Evolutionary conservation across 2,329 filamentous ascomycete genomes (phyloP).

Genomic region (Fusarium goolgardi): DNA sequence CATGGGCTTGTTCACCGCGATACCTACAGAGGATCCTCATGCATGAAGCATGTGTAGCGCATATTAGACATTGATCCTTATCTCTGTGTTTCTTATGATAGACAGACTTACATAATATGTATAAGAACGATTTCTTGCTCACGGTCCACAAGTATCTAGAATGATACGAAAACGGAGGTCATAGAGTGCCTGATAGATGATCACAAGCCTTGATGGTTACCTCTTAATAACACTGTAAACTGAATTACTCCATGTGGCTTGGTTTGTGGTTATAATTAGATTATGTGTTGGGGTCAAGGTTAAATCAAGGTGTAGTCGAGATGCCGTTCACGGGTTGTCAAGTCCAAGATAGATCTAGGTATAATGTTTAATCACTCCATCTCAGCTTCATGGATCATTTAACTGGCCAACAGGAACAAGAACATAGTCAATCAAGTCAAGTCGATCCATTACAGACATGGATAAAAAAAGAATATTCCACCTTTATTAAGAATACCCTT

Average conservation of each 20-base stretch:
- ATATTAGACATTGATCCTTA: neutral
- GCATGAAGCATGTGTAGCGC: constrained; percentile 18
- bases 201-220: neutral
- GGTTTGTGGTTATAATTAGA: neutral
- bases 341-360: neutral
- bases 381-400: neutral
- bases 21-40: constrained; percentile 1
- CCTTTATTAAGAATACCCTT: constrained; percentile 49
- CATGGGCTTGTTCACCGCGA: constrained; percentile 5
- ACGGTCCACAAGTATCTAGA: neutral
- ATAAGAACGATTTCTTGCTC: neutral
- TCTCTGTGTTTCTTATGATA: constrained; percentile 7
- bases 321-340: neutral
- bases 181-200: neutral
- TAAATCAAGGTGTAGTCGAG: neutral
- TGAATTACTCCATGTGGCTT: neutral
- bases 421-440: neutral
- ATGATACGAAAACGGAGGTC: neutral
- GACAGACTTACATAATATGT: constrained; percentile 8
- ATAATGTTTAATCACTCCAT: neutral
- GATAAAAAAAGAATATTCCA: constrained; percentile 44
- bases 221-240: neutral
- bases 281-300: neutral
- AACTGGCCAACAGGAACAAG: neutral
- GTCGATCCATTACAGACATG: neutral